Evolutionary conservation across 179 eudicot genomes (phyloP).

Genomic region (Amaranthus tricolor): DNA sequence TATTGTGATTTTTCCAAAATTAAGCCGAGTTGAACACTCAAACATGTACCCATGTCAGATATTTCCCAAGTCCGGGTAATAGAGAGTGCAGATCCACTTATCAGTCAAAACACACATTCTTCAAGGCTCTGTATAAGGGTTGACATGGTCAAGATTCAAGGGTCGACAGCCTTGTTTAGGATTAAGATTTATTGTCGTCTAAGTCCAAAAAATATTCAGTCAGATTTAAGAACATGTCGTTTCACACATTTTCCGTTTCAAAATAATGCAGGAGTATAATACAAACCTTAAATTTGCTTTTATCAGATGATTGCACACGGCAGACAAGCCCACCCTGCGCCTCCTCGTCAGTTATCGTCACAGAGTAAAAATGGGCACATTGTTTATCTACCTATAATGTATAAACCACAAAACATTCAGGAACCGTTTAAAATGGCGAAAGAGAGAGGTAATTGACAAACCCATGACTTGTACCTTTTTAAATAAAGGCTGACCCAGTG

Average conservation of each 20-base stretch:
- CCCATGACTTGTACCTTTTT: slow-evolving; percentile 40
- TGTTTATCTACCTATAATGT: slow-evolving; percentile 84
- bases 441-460: background rate
- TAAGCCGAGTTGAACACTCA: background rate
- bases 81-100: too few species aligned
- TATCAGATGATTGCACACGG: slow-evolving; percentile 78
- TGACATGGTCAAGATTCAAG: too few species aligned
- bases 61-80: too few species aligned
- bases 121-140: too few species aligned
- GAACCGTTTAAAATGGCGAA: background rate
- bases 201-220: background rate
- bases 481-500: slow-evolving; percentile 65
- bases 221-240: too few species aligned
- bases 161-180: too few species aligned
- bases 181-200: background rate
- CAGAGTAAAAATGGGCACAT: slow-evolving; percentile 88
- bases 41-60: too few species aligned
- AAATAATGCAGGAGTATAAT: background rate
- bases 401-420: background rate
- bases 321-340: slow-evolving; percentile 80
- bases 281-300: slow-evolving; percentile 94
- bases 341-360: slow-evolving; percentile 79
- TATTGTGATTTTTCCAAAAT: too few species aligned
- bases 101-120: too few species aligned
- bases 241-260: background rate